phyloP scores from a whole-genome alignment of 345 rosid species.

The Sonneratia caseolaris region DNA sequence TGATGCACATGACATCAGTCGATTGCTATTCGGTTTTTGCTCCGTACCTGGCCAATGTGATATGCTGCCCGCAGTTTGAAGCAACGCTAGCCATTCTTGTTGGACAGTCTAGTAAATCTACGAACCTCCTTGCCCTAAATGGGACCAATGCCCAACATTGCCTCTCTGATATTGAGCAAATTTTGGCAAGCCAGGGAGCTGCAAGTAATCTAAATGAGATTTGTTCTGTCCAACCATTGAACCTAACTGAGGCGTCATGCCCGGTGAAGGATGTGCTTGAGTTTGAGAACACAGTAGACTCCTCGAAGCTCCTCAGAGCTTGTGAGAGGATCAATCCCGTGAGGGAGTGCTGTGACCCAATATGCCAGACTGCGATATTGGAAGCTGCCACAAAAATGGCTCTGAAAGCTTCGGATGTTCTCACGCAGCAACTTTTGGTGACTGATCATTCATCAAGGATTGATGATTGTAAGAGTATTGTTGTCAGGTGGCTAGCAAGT shows the following conservation, averaged over 20 bases:
- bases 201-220: conserved; percentile 36
- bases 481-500: conserved; percentile 80
- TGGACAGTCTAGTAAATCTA: conserved; percentile 66
- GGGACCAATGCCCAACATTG: conserved; percentile 58
- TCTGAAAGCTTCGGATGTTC: conserved; percentile 39
- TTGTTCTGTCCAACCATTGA: conserved; percentile 53
- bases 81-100: conserved; percentile 69
- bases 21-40: conserved; percentile 79
- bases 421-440: conserved; percentile 24
- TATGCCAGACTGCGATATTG: conserved; percentile 70
- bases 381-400: conserved; percentile 74
- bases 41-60: conserved; percentile 75
- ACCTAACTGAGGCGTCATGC: conserved; percentile 78
- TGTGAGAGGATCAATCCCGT: conserved; percentile 78
- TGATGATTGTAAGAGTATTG: conserved; percentile 60
- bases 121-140: conserved; percentile 58
- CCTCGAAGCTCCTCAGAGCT: conserved; percentile 63
- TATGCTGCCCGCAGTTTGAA: conserved; percentile 91
- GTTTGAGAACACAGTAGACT: conserved; percentile 58
- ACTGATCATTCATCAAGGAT: conserved; percentile 53
- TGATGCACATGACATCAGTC: conserved; percentile 67
- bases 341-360: conserved; percentile 78
- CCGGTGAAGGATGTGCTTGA: conserved; percentile 63
- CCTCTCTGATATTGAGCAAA: conserved; percentile 72
- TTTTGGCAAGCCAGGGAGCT: conserved; percentile 74